Percentiles rank a stretch among this genome's conserved stretches.
Conservation (phyloP, 352 stramenopile species). For the Lagenidium giganteum region DNA sequence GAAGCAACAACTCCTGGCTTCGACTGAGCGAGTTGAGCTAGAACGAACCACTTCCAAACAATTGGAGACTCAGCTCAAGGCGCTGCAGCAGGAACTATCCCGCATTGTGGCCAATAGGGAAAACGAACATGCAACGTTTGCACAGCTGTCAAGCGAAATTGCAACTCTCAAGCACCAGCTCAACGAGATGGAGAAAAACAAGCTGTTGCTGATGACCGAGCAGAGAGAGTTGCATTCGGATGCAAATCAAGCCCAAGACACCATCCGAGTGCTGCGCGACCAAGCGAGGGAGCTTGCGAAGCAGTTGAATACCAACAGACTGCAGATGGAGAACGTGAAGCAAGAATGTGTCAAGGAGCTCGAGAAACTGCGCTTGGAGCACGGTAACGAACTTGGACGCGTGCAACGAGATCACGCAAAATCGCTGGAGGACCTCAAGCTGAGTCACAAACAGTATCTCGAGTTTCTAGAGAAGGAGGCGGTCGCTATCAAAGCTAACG, state of each 20-base stretch:
- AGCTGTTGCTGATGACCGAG: constrained; percentile 31
- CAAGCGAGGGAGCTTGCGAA: constrained; percentile 28
- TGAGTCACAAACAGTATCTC: constrained; percentile 33
- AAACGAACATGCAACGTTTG: constrained; percentile 23
- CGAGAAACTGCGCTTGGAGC: constrained; percentile 32
- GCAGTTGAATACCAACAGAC: constrained; percentile 25
- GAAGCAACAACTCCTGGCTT: constrained; percentile 43
- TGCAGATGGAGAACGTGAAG: constrained; percentile 33
- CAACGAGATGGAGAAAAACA: constrained; percentile 35
- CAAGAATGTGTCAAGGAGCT: constrained; percentile 37
- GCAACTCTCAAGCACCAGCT: constrained; percentile 53
- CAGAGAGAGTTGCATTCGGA: constrained; percentile 31
- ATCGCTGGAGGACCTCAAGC: constrained; percentile 36
- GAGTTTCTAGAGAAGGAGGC: constrained; percentile 47
- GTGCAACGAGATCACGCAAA: constrained; percentile 40
- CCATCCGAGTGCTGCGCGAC: constrained; percentile 24
- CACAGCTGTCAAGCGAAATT: constrained; percentile 44
- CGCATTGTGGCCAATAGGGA: constrained; percentile 26
- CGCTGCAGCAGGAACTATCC: constrained; percentile 38
- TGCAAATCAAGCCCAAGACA: constrained; percentile 23
- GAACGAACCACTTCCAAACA: constrained; percentile 29
- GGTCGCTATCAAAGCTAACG: constrained; percentile 13
- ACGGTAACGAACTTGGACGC: constrained; percentile 26
- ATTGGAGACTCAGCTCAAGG: constrained; percentile 36
- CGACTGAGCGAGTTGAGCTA: constrained; percentile 31